phyloP scores from a whole-genome alignment of 1,139 yeast genomes.

The Debaryomyces fabryi region DNA sequence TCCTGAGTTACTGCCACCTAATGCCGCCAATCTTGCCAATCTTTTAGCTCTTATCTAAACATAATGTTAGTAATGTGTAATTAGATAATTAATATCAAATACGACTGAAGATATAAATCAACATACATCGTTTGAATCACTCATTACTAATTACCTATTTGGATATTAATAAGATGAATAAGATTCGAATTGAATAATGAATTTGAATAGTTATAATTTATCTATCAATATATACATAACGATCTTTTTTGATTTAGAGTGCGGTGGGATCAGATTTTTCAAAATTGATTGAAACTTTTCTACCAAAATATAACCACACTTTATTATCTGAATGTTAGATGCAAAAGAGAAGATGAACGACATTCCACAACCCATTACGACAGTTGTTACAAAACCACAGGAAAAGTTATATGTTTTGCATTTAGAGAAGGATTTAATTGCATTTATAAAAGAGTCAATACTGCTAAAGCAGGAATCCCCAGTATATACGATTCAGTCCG shows the following conservation, averaged over 20 bases:
- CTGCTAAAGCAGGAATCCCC: constrained; percentile 11
- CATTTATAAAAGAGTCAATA: constrained; percentile 31
- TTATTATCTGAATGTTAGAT: neutral
- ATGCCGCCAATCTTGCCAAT: constrained; percentile 50
- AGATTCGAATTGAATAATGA: constrained; percentile 1
- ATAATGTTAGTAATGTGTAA: constrained; percentile 21
- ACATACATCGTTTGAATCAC: constrained; percentile 17
- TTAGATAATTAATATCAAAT: neutral
- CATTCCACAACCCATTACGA: constrained; percentile 21
- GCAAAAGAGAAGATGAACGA: constrained; percentile 14
- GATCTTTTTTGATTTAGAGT: neutral
- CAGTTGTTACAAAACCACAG: constrained; percentile 49
- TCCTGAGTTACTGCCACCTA: constrained; percentile 11
- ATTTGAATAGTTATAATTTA: neutral
- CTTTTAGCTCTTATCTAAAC: constrained; percentile 57
- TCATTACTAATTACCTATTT: constrained; percentile 3
- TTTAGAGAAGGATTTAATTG: constrained; percentile 51
- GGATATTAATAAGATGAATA: neutral
- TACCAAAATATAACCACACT: neutral
- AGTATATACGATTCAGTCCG: constrained; percentile 23
- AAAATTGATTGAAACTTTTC: constrained; percentile 3
- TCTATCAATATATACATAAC: neutral
- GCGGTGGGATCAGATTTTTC: constrained; percentile 6
- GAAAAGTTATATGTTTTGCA: constrained; percentile 56
- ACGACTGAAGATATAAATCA: neutral